These are phyloP conservation scores for Colletotrichum horii DNA, from an alignment of 2,329 filamentous ascomycete genomes.

Conservation along the genomic window DNA sequence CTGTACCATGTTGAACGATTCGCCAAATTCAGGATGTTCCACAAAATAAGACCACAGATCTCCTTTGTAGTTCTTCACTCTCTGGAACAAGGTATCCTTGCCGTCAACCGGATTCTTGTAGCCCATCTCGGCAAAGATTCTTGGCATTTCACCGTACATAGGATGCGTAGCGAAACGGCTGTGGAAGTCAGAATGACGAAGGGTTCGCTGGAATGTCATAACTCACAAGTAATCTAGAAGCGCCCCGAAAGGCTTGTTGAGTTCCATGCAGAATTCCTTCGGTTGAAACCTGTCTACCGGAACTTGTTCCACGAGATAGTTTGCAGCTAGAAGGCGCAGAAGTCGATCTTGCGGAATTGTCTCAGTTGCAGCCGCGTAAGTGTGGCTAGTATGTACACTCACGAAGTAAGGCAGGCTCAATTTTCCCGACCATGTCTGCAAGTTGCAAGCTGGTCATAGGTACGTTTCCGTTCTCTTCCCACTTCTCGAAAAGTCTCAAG, in stretches of 20 bases:
- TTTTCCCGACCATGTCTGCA: not conserved
- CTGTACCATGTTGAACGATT: not conserved
- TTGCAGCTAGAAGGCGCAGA: not conserved
- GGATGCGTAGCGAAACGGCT: not conserved
- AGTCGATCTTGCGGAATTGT: not conserved
- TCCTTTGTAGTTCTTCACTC: not conserved
- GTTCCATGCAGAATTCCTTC: not conserved
- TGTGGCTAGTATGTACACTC: not conserved
- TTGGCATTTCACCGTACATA: not conserved
- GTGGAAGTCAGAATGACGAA: not conserved
- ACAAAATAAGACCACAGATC: not conserved
- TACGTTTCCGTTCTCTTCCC: not conserved
- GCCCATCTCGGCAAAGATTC: not conserved
- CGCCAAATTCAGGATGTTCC: not conserved
- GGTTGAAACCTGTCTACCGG: not conserved
- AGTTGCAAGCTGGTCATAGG: conserved; percentile 6
- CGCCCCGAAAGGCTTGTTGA: not conserved
- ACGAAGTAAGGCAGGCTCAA: not conserved
- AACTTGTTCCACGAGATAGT: not conserved
- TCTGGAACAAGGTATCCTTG: not conserved
- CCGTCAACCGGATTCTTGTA: not conserved
- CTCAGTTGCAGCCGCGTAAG: not conserved
- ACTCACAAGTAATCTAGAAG: not conserved
- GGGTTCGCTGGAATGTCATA: fast-evolving
- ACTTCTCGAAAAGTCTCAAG: not conserved